Evolutionary conservation across 768 basidiomycete species (phyloP), one percentile per base, ranked within the genome.

Genomic region (Russula emetica): DNA sequence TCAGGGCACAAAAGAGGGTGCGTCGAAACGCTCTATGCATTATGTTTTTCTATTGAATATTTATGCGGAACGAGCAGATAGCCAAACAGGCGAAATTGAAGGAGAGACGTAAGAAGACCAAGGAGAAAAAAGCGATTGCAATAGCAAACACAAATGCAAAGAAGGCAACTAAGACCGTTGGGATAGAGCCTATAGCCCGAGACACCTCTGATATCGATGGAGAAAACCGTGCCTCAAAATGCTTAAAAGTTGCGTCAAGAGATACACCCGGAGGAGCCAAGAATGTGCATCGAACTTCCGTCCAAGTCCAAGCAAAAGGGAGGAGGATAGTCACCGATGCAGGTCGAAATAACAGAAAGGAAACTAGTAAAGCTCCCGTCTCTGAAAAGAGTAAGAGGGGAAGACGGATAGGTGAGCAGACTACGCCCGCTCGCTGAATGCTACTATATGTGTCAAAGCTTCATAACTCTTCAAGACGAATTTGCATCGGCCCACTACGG

Each of bases 1-100:
- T 83, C 68, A 81, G 87, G 55, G 82, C 82, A 4, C 74, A 82
- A 65, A 89, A 87, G 73, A 80, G 84, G 74, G 89, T 86, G 69
- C 26, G 79, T 70, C n/a, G 1, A 59, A 18, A 58, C 20, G 10
- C 10, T 14, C 22, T 34, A 14, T 32, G n/a, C 16, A 22, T 30
- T 34, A 2, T 50, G 42, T 47, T 18, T 18, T 30, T n/a, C 30
- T 22, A 52, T 47, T 66, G 30, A 52, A 10, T 18, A 20, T 5
- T 36, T 51, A 30, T 42, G 40, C 30, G 52, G 30, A 36, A 47
- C 63, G 55, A 45, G 40, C 67, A 86, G 83, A 79, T 79, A 77
- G 79, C 76, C 10, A 81, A 80, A 61, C 74, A 78, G 49, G 77
- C 70, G 7, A 70, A 73, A 32, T 70, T 82, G 56, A 81, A 78